Conservation (phyloP, 176 grass and related monocot genomes). For the Juncus effusus region DNA sequence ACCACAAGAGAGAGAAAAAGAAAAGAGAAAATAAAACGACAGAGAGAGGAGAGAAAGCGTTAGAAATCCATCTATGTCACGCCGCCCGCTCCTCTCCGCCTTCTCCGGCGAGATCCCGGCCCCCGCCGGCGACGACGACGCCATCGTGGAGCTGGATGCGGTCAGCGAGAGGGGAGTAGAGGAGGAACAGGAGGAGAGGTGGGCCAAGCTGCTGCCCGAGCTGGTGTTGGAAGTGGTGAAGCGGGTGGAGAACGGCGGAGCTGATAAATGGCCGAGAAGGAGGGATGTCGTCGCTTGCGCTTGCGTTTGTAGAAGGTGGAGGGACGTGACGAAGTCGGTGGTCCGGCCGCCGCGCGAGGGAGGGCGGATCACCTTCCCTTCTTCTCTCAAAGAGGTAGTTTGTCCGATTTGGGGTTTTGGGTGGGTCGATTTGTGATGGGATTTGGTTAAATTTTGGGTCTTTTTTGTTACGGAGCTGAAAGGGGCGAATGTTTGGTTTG, state of each 20-base stretch:
- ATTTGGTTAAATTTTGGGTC: background rate
- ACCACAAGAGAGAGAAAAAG: background rate
- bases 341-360: slow-evolving; percentile 58
- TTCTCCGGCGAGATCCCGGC: slow-evolving; percentile 22
- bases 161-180: slow-evolving; percentile 4
- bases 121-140: slow-evolving; percentile 33
- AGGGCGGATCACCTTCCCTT: slow-evolving; percentile 87
- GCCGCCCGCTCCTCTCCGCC: slow-evolving; percentile 45
- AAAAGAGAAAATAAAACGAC: background rate
- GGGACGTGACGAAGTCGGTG: slow-evolving; percentile 45
- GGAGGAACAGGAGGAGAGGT: slow-evolving; percentile 58
- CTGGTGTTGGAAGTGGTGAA: slow-evolving; percentile 65
- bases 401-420: slow-evolving; percentile 2
- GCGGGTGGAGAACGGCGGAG: slow-evolving; percentile 57
- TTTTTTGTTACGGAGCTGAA: background rate
- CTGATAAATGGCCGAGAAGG: slow-evolving; percentile 73
- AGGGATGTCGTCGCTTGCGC: slow-evolving; percentile 78
- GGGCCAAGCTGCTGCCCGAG: slow-evolving; percentile 70
- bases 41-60: slow-evolving; percentile 2
- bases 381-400: slow-evolving; percentile 84
- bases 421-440: background rate
- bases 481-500: background rate
- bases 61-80: slow-evolving; percentile 33
- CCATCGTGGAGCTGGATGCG: slow-evolving; percentile 38
- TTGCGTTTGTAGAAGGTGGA: slow-evolving; percentile 72